phyloP scores from a whole-genome alignment of 306 rosid genomes.

The Trifolium dubium region DNA sequence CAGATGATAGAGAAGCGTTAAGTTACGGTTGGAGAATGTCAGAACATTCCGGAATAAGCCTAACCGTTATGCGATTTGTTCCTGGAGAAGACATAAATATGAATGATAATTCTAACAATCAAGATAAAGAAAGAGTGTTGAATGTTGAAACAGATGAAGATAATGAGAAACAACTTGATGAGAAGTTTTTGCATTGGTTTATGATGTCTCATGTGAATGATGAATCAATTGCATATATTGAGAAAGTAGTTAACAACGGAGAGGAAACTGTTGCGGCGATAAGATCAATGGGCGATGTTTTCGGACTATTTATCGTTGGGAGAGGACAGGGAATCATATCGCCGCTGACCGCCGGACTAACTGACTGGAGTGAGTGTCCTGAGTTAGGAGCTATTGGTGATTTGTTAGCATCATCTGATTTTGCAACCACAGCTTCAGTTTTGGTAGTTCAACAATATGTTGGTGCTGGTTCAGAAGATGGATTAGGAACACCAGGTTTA shows the following conservation, averaged over 20 bases:
- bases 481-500: conserved; percentile 31
- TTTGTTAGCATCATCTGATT: conserved; percentile 84
- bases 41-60: conserved; percentile 61
- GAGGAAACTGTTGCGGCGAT: conserved; percentile 82
- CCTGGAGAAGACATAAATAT: conserved; percentile 40
- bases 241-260: conserved; percentile 72
- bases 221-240: conserved; percentile 52
- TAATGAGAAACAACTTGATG: conserved; percentile 59
- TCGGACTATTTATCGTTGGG: conserved; percentile 75
- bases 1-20: conserved; percentile 86
- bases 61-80: conserved; percentile 65
- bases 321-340: conserved; percentile 72
- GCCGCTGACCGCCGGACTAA: conserved; percentile 78
- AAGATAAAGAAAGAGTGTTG: conserved; percentile 20
- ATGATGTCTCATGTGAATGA: conserved; percentile 33
- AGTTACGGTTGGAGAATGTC: conserved; percentile 82
- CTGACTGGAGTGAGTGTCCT: conserved; percentile 96
- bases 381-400: conserved; percentile 93
- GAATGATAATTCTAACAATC: neutral
- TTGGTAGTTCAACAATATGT: conserved; percentile 79
- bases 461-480: conserved; percentile 49
- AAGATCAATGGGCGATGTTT: conserved; percentile 63
- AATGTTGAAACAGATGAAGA: conserved; percentile 48
- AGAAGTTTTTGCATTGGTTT: conserved; percentile 55
- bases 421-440: conserved; percentile 77